Percentiles rank a stretch among this genome's conserved stretches.
phyloP scores from a whole-genome alignment of 768 basidiomycete species.

The Lentinula boryana region DNA sequence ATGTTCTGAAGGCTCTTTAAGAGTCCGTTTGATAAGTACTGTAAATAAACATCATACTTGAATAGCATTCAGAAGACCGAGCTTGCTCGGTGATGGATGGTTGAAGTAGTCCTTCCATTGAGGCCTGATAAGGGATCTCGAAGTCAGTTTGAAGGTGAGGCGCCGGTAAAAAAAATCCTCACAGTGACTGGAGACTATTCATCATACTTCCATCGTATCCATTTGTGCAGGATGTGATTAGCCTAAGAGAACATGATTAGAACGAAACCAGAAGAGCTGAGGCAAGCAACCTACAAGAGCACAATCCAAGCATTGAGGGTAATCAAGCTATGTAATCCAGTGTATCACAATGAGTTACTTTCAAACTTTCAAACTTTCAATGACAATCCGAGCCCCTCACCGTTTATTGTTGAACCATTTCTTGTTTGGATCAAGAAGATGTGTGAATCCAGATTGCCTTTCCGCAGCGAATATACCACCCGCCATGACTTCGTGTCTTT shows the following conservation, averaged over 20 bases:
- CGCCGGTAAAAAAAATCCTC: conserved; percentile 23
- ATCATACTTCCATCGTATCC: conserved; percentile 49
- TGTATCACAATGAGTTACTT: not conserved
- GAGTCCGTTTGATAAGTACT: not conserved
- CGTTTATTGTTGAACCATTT: conserved; percentile 13
- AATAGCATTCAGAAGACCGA: conserved; percentile 47
- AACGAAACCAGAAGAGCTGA: not conserved
- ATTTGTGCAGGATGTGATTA: conserved; percentile 46
- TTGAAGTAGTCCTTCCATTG: conserved; percentile 43
- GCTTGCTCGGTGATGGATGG: conserved; percentile 31
- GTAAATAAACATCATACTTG: conserved; percentile 16
- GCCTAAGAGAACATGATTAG: conserved; percentile 6
- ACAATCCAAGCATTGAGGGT: conserved; percentile 40
- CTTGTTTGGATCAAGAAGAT: conserved; percentile 9
- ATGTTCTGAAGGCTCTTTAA: conserved; percentile 26
- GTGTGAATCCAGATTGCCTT: not conserved
- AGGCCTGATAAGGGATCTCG: conserved; percentile 21
- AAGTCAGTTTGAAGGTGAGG: conserved; percentile 26
- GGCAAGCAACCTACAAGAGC: conserved; percentile 22
- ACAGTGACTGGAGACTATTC: conserved; percentile 49
- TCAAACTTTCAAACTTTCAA: too few relatives aligned
- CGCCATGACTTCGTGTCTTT: not conserved
- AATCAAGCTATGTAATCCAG: conserved; percentile 25
- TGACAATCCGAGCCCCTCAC: not conserved
- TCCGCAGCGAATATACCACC: not conserved